Evolutionary conservation across 805 yeast species (phyloP), one percentile per base, ranked within the genome.

Genomic region (Candida cerambycidarum): DNA sequence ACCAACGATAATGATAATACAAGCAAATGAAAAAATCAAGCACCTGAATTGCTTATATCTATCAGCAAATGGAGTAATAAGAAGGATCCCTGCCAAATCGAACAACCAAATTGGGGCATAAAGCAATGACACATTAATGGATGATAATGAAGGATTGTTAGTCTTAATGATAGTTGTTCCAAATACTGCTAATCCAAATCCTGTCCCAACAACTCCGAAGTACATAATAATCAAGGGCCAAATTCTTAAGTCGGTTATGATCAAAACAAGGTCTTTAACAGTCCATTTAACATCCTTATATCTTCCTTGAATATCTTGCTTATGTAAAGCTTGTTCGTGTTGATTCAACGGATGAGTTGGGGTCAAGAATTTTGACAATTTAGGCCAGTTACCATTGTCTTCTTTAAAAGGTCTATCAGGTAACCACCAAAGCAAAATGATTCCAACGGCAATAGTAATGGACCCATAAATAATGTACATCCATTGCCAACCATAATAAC

Each of bases 141-240:
- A 79, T 2, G 80, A 62, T 49, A 85, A 68, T 5, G 57, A 51
- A 2, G 92, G 83, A 57, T 85, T 80, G 49, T 83, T 80, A 4
- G 77, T 75, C 38, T 72, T 62, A 53, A 88, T 83, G 51, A 88
- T 78, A 7, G 92, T 81, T 3, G 95, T 82, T 4, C 90, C 96
- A 62, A 84, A 88, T 15, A 83, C 92, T 24, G 89, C 89, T 38
- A 88, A 67, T 24, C 95, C 96, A 55, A 76, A 82, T 1, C 96
- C 96, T n/a, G 88, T 80, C 36, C 96, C 96, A 18, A 88, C 96
- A 15, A 85, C 95, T 14, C 96, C 96, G 59, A 88, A 89, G 64
- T 88, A 88, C 96, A 88, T 88, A 65, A 88, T 70, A 34, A 86
- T 69, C 45, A 89, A 62, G 1, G 95, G 93, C 90, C 90, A 87